Conservation (phyloP, 768 basidiomycete species). For the Leccinum pellstonianum region DNA sequence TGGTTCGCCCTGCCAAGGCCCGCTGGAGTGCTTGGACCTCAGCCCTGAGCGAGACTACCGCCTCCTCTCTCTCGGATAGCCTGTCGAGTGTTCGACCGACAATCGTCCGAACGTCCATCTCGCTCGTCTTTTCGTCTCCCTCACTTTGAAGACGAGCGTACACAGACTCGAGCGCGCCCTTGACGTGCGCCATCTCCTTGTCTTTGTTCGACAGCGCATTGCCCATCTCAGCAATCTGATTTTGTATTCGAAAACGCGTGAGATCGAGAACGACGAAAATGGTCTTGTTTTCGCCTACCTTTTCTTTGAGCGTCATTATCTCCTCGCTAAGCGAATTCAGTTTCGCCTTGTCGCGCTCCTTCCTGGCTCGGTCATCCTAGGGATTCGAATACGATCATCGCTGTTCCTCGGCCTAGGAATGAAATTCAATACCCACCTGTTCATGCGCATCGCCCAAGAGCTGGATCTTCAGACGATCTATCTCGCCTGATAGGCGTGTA, state of each 20-base stretch:
- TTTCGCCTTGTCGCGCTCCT: slow-evolving; percentile 72
- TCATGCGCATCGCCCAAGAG: slow-evolving; percentile 58
- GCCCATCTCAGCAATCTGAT: slow-evolving; percentile 57
- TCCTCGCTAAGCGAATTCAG: slow-evolving; percentile 75
- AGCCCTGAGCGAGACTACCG: slow-evolving; percentile 50
- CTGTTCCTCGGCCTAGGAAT: not conserved
- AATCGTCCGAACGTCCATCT: slow-evolving; percentile 66
- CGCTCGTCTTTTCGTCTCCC: slow-evolving; percentile 44
- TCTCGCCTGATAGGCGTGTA: slow-evolving; percentile 64
- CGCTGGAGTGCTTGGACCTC: slow-evolving; percentile 52
- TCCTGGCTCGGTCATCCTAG: slow-evolving; percentile 71
- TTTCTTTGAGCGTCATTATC: slow-evolving; percentile 64
- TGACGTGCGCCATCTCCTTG: slow-evolving; percentile 74
- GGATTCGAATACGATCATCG: not conserved
- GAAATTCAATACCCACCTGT: slow-evolving; percentile 42
- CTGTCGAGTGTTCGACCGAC: slow-evolving; percentile 70
- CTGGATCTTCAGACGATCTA: slow-evolving; percentile 60
- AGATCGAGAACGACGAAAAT: not conserved
- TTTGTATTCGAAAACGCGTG: not conserved
- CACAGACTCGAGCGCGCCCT: slow-evolving; percentile 84
- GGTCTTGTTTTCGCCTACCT: slow-evolving; percentile 43
- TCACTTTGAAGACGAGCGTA: slow-evolving; percentile 72
- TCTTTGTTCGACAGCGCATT: slow-evolving; percentile 49
- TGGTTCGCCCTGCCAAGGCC: slow-evolving; percentile 49
- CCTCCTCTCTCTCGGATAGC: slow-evolving; percentile 64